Evolutionary conservation across 352 stramenopile species (phyloP), one percentile per base, ranked within the genome.

Genomic region (Saprolegnia parasitica): DNA sequence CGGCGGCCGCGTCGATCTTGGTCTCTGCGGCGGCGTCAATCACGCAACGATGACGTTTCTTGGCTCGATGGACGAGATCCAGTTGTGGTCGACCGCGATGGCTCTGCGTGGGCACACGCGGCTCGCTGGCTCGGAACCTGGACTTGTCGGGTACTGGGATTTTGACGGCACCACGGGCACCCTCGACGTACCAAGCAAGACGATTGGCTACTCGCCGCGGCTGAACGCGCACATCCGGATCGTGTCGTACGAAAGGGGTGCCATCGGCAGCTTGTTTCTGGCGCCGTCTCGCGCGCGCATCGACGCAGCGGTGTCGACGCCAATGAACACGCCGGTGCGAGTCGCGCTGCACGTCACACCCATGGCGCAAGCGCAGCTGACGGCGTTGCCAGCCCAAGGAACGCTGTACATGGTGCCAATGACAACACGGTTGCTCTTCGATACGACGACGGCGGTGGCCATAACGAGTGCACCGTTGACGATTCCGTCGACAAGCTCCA

Each of bases 101-200:
- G 16, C 46, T 5, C n/a, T 57, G n/a, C n/a, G 52, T 32, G 11
- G 10, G 54, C 62, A 23, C 13, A 10, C 18, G 20, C 42, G 20
- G 5, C 21, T 68, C 13, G 24, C 5, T 47, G 63, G 63, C 29
- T 45, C 62, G 11, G 63, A 70, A 62, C 10, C 26, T 13, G 63
- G 63, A 11, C 63, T 70, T n/a, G n/a, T 61, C 13, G 63, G 63
- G 0, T 70, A 70, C 37, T 70, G 63, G 63, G 54, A 70, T 54
- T 61, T 70, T 13, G 23, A 70, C 23, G 62, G 29, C n/a, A 15
- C 16, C 10, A 23, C 46, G 20, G 16, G 5, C 32, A 54, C 46
- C 1, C 63, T 70, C 3, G 21, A 58, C 8, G 24, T 63, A 16
- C 29, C 54, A 40, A 62, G 46, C 63, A 60, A 63, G 23, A 39